Conservation (phyloP, 1,284 basidiomycete species). For the Rhodotorula sp. region DNA sequence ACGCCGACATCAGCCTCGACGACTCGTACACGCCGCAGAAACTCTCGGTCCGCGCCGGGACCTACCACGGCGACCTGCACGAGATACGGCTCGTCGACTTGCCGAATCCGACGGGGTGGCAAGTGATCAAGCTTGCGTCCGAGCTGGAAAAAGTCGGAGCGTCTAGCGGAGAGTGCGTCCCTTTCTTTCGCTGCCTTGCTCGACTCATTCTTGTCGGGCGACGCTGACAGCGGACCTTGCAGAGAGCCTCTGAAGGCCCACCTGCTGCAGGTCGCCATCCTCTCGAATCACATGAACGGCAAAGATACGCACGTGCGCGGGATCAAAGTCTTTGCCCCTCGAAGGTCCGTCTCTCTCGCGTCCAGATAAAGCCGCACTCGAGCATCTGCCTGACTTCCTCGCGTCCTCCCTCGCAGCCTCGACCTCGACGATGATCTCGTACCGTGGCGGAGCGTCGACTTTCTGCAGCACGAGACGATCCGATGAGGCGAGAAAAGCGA, state of each 20-base stretch:
- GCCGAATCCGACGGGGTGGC: conserved; percentile 92
- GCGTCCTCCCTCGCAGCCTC: conserved; percentile 48
- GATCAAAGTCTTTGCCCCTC: conserved; percentile 77
- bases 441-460: conserved; percentile 63
- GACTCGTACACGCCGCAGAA: conserved; percentile 97
- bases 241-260: conserved; percentile 86
- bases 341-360: conserved; percentile 60
- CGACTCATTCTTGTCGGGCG: neutral
- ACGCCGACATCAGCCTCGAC: conserved; percentile 80
- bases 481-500: conserved; percentile 53
- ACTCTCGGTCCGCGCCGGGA: conserved; percentile 86
- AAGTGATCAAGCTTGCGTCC: conserved; percentile 70
- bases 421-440: conserved; percentile 61
- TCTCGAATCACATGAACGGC: conserved; percentile 95
- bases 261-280: conserved; percentile 83
- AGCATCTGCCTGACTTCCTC: neutral
- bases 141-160: conserved; percentile 46
- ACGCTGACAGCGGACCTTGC: neutral
- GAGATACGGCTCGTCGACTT: conserved; percentile 82
- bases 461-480: conserved; percentile 74
- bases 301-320: conserved; percentile 98
- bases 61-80: conserved; percentile 85
- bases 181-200: neutral
- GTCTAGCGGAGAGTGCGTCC: conserved; percentile 29
- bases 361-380: too few relatives aligned